Conservation (phyloP, 495 filamentous ascomycete species). For the Friedmanniomyces simplex region DNA sequence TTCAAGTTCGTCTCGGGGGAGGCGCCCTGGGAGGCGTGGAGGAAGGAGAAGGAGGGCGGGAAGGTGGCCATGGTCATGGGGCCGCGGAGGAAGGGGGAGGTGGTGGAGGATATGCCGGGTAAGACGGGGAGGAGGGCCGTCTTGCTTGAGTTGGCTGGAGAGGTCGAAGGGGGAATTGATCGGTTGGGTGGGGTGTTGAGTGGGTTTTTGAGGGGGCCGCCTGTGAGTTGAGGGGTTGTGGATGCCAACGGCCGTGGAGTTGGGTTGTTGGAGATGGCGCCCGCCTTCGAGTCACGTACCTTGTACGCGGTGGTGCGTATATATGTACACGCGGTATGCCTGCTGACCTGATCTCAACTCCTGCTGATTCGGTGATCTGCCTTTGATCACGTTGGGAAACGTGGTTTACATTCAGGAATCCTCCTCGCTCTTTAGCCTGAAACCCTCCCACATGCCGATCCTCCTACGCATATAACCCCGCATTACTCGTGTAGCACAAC, state of each 20-base stretch:
- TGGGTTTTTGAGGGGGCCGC: conserved; percentile 4
- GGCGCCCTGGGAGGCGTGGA: conserved; percentile 31
- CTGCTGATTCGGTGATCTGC: no score
- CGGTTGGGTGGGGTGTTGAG: conserved; percentile 8
- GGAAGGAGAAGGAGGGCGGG: conserved; percentile 7
- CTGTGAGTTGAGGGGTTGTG: not conserved
- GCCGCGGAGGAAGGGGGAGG: not conserved
- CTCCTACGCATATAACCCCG: not conserved
- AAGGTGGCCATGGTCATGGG: conserved; percentile 7
- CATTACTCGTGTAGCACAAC: not conserved
- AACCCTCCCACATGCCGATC: not conserved
- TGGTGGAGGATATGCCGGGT: conserved; percentile 11
- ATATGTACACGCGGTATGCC: no score
- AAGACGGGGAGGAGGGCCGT: conserved; percentile 13
- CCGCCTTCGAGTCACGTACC: no score
- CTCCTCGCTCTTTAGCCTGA: not conserved
- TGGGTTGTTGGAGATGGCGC: no score
- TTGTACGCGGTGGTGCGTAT: no score
- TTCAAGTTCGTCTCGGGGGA: conserved; percentile 37
- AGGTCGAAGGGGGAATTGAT: conserved; percentile 20
- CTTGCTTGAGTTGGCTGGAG: conserved; percentile 14
- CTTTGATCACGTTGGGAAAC: no score
- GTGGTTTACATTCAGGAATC: not conserved
- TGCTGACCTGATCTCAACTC: no score
- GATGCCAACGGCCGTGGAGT: no score